Conservation (phyloP, 139 green algal genomes). For the Micromonas commoda region DNA sequence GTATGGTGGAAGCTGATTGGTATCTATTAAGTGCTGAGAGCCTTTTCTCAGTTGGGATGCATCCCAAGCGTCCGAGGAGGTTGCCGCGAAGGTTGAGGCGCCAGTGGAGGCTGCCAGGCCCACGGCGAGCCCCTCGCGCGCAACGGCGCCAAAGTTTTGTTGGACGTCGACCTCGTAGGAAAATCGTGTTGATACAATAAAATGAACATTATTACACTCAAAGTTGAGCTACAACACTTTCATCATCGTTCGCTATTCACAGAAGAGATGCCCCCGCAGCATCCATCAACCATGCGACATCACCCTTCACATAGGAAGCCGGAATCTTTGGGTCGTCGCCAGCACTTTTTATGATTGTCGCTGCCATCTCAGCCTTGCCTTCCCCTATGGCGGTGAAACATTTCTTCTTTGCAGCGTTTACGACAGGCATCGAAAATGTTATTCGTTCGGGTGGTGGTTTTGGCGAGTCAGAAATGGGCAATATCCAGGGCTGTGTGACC, state of each 20-base stretch:
- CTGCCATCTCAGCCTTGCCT: conserved; percentile 27
- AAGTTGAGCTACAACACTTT: too few relatives aligned
- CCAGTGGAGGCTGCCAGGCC: too few relatives aligned
- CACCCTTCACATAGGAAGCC: conserved; percentile 15
- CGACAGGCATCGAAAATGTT: conserved; percentile 61
- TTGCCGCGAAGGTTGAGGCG: too few relatives aligned
- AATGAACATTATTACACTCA: too few relatives aligned
- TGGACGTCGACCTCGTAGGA: too few relatives aligned
- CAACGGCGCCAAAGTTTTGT: too few relatives aligned
- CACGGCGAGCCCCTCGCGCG: too few relatives aligned
- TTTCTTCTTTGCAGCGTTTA: conserved; percentile 17
- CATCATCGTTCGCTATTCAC: too few relatives aligned
- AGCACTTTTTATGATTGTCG: conserved; percentile 10
- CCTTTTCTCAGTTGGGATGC: too few relatives aligned
- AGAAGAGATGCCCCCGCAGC: not conserved
- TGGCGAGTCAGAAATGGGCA: conserved; percentile 80
- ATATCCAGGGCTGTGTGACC: conserved; percentile 61
- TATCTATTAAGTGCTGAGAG: conserved; percentile 47
- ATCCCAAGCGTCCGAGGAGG: too few relatives aligned
- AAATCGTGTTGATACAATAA: too few relatives aligned
- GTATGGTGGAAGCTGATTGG: conserved; percentile 95
- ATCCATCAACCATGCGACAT: conserved; percentile 22
- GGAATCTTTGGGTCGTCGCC: conserved; percentile 6
- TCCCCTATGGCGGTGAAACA: conserved; percentile 11
- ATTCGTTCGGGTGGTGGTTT: conserved; percentile 96